Evolutionary conservation across 2,329 filamentous ascomycete species (phyloP).

Genomic region (Colletotrichum chrysophilum): DNA sequence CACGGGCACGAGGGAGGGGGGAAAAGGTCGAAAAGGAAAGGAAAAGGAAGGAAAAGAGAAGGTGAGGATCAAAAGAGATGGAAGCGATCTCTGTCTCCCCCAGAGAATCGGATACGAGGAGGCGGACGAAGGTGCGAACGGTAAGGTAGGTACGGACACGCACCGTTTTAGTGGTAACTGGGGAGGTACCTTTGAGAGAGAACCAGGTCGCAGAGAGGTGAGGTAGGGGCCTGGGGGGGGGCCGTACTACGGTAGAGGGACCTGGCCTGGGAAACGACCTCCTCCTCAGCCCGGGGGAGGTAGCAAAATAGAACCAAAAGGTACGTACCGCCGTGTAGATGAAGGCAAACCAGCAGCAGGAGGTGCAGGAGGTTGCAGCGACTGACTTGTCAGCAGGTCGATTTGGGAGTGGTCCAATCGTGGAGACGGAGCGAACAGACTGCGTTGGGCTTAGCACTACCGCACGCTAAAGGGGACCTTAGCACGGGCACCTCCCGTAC

Average conservation of each 20-base stretch:
- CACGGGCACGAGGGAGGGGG: not conserved
- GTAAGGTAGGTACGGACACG: not conserved
- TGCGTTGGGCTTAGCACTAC: constrained; percentile 2
- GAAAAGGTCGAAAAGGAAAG: not conserved
- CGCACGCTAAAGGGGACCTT: not conserved
- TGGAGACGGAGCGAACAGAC: constrained; percentile 9
- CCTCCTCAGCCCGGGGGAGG: not conserved
- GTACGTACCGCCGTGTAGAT: not conserved
- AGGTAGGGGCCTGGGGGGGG: not conserved
- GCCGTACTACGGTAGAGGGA: not conserved
- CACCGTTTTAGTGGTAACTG: not conserved
- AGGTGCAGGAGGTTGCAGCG: not conserved
- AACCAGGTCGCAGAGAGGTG: not conserved
- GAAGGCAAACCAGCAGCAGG: not conserved
- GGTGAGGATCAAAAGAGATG: constrained; percentile 13
- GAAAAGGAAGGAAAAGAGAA: not conserved
- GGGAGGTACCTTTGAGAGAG: not conserved
- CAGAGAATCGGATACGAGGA: constrained; percentile 22
- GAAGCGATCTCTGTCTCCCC: constrained; percentile 17
- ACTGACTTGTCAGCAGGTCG: not conserved
- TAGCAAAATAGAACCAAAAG: not conserved
- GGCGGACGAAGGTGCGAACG: not conserved
- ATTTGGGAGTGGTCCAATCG: constrained; percentile 5
- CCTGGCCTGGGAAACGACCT: not conserved
- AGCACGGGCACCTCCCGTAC: not conserved